Conservation (phyloP, 208 protist genomes). For the Strigomonas galati region DNA sequence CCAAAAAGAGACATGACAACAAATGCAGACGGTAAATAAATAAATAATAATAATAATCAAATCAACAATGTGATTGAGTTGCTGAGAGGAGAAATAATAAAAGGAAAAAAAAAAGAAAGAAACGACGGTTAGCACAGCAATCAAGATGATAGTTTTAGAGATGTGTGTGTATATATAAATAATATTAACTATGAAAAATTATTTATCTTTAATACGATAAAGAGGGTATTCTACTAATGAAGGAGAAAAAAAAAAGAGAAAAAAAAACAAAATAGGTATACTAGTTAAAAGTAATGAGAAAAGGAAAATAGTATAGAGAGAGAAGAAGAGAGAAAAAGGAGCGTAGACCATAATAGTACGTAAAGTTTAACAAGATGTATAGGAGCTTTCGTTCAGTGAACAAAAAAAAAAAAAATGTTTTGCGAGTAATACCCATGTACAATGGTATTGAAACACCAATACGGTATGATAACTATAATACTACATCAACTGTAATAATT, state of each 20-base stretch:
- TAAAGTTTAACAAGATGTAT: too few relatives aligned
- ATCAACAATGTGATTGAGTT: background rate
- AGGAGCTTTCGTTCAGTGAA: too few relatives aligned
- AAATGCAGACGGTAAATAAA: slow-evolving; percentile 2
- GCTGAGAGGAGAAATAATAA: background rate
- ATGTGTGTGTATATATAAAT: background rate
- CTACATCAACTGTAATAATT: too few relatives aligned
- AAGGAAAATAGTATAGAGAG: background rate
- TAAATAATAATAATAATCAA: slow-evolving; percentile 4
- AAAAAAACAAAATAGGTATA: slow-evolving; percentile 8
- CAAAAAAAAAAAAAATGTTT: background rate
- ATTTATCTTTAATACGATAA: background rate
- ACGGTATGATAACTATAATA: too few relatives aligned
- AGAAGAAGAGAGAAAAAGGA: background rate
- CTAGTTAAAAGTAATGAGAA: background rate
- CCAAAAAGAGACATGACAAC: slow-evolving; percentile 80
- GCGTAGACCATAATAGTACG: too few relatives aligned
- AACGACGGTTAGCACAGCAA: slow-evolving; percentile 7
- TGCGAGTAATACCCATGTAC: background rate
- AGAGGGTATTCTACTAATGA: background rate
- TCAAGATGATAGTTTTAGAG: background rate
- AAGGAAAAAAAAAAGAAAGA: slow-evolving; percentile 4
- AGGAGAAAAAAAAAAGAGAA: slow-evolving; percentile 11
- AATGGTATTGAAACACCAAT: too few relatives aligned
- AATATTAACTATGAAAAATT: too few relatives aligned